Evolutionary conservation across 2,329 filamentous ascomycete species (phyloP).

Genomic region (Calonectria pauciramosa): DNA sequence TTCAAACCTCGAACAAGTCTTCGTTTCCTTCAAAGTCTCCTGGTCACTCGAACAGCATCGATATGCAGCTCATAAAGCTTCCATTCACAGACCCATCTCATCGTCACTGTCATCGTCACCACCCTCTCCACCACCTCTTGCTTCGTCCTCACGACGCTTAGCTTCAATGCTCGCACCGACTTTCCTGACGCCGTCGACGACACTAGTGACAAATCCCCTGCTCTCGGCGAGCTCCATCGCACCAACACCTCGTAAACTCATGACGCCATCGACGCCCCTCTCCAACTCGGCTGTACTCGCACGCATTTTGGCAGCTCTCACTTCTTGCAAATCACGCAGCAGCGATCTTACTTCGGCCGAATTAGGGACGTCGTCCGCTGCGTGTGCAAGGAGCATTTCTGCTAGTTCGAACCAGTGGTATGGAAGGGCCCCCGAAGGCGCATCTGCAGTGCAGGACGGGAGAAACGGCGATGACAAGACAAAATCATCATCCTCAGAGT

Average conservation of each 20-base stretch:
- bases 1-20: background rate
- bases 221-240: slow-evolving; percentile 94
- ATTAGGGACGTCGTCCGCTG: slow-evolving; percentile 83
- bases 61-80: background rate
- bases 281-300: slow-evolving; percentile 80
- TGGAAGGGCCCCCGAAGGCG: slow-evolving; percentile 79
- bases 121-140: slow-evolving; percentile 69
- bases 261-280: slow-evolving; percentile 78
- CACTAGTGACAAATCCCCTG: slow-evolving; percentile 84
- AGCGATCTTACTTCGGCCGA: slow-evolving; percentile 81
- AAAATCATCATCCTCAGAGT: slow-evolving; percentile 47
- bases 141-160: slow-evolving; percentile 81
- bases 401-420: slow-evolving; percentile 97
- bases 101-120: slow-evolving; percentile 73
- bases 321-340: slow-evolving; percentile 86
- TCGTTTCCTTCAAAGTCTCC: background rate
- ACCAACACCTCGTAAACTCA: slow-evolving; percentile 80
- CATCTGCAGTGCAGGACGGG: slow-evolving; percentile 77
- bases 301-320: slow-evolving; percentile 89
- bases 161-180: slow-evolving; percentile 86
- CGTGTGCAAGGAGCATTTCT: slow-evolving; percentile 88
- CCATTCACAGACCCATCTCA: slow-evolving; percentile 62
- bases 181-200: slow-evolving; percentile 89
- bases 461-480: slow-evolving; percentile 81
- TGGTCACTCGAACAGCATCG: background rate